phyloP scores from a whole-genome alignment of 176 grass and related monocot genomes.

The Lolium perenne region DNA sequence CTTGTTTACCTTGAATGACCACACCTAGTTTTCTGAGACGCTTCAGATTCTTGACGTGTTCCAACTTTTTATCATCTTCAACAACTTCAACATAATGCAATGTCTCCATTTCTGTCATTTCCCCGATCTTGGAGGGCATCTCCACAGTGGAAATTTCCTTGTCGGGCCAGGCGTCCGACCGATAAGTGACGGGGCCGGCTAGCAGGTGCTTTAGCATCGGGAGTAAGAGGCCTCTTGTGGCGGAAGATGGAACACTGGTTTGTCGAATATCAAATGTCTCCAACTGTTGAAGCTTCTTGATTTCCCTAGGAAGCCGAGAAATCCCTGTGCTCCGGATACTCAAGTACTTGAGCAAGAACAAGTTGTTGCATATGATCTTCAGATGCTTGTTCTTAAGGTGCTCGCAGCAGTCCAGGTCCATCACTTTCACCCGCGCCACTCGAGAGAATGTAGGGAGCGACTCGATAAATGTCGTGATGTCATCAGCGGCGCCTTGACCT shows the following conservation, averaged over 20 bases:
- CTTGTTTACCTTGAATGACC: neutral
- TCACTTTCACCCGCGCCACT: conserved; percentile 1
- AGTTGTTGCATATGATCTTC: conserved; percentile 32
- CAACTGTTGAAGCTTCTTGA: conserved; percentile 9
- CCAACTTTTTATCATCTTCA: neutral
- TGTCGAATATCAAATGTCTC: conserved; percentile 36
- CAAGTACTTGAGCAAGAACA: conserved; percentile 36
- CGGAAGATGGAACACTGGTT: neutral
- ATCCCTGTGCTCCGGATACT: conserved; percentile 32
- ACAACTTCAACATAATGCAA: neutral
- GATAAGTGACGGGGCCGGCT: neutral
- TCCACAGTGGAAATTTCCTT: neutral
- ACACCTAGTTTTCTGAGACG: neutral
- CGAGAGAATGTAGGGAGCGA: neutral
- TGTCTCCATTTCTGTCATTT: conserved; percentile 31
- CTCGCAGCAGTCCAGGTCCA: conserved; percentile 40
- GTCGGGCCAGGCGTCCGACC: neutral
- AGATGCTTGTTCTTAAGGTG: conserved; percentile 9
- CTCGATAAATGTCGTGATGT: neutral
- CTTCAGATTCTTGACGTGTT: neutral
- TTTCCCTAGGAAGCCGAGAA: neutral
- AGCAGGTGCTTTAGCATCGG: conserved; percentile 36
- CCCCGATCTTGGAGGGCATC: neutral
- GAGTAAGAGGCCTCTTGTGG: neutral
- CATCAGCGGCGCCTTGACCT: neutral